Percentiles rank a stretch among this genome's conserved stretches.
Conservation (phyloP, 2,329 filamentous ascomycete species). For the Sporothrix curviconia region DNA sequence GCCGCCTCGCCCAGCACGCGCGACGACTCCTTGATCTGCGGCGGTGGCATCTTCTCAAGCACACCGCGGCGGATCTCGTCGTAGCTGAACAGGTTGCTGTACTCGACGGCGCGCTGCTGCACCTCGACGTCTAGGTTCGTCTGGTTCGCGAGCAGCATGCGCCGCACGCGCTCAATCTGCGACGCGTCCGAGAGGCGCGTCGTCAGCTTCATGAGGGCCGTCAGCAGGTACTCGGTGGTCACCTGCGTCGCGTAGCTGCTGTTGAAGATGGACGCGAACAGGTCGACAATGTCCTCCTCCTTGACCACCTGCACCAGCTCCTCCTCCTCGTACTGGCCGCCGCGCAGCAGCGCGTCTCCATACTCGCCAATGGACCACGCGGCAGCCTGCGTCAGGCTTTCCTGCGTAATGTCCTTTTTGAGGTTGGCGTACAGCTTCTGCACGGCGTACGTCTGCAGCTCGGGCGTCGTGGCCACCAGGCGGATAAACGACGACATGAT, state of each 20-base stretch:
- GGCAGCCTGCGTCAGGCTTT: slow-evolving; percentile 85
- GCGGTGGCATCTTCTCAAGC: slow-evolving; percentile 94
- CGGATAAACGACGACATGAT: slow-evolving; percentile 96
- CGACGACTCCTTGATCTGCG: slow-evolving; percentile 93
- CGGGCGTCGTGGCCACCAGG: slow-evolving; percentile 86
- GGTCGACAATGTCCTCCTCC: slow-evolving; percentile 82
- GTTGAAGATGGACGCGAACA: slow-evolving; percentile 88
- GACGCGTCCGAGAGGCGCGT: slow-evolving; percentile 74
- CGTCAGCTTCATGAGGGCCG: slow-evolving; percentile 88
- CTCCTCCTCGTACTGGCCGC: slow-evolving; percentile 89
- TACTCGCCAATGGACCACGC: slow-evolving; percentile 98
- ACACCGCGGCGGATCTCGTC: slow-evolving; percentile 85
- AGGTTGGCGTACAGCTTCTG: slow-evolving; percentile 88
- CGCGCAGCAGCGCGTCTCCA: slow-evolving; percentile 79
- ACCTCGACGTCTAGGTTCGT: slow-evolving; percentile 91
- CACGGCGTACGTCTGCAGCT: slow-evolving; percentile 91
- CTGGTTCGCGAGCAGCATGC: slow-evolving; percentile 69
- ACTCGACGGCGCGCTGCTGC: slow-evolving; percentile 93
- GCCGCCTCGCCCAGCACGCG: slow-evolving; percentile 75
- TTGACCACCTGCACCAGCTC: slow-evolving; percentile 75
- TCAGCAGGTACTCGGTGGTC: slow-evolving; percentile 92
- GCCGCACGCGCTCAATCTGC: slow-evolving; percentile 80
- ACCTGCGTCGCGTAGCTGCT: slow-evolving; percentile 91
- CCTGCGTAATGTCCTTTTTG: slow-evolving; percentile 96
- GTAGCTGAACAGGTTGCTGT: slow-evolving; percentile 86